Percentiles rank a stretch among this genome's conserved stretches.
These are phyloP conservation scores for Pelargonium fulgidum DNA, from an alignment of 441 rosid genomes.

Conservation along the genomic window DNA sequence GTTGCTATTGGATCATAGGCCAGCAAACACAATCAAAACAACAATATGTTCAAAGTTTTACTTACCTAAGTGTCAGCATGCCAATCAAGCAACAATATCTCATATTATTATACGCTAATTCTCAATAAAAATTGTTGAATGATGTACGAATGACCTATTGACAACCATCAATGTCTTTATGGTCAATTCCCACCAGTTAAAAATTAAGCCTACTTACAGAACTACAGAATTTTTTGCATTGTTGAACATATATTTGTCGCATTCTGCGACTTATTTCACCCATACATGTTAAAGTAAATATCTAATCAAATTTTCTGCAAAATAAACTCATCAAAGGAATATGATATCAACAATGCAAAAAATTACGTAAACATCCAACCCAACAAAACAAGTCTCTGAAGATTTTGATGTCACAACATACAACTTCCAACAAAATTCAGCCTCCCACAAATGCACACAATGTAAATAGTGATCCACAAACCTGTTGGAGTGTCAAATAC, in stretches of 20 bases:
- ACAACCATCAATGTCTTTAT: neutral
- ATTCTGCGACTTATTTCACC: neutral
- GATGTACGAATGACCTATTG: neutral
- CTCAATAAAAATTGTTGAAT: neutral
- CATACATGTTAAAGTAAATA: neutral
- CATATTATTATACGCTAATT: neutral
- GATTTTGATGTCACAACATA: neutral
- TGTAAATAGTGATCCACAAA: constrained; percentile 19
- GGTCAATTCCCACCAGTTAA: neutral
- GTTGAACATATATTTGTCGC: neutral
- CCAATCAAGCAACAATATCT: neutral
- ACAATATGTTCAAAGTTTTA: neutral
- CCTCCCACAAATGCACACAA: neutral
- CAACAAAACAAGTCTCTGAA: neutral
- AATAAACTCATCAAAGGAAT: neutral
- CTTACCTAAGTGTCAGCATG: neutral
- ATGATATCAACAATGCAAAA: neutral
- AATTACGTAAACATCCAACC: neutral
- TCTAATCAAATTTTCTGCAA: constrained; percentile 1
- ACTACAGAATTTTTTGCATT: neutral
- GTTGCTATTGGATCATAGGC: neutral
- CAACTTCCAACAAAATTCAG: constrained; percentile 9
- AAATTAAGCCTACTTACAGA: neutral
- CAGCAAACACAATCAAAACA: neutral
- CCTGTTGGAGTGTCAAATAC: constrained; percentile 99